Percentiles rank a stretch among this genome's conserved stretches.
Conservation (phyloP, 2,329 filamentous ascomycete species). For the Cadophora malorum region DNA sequence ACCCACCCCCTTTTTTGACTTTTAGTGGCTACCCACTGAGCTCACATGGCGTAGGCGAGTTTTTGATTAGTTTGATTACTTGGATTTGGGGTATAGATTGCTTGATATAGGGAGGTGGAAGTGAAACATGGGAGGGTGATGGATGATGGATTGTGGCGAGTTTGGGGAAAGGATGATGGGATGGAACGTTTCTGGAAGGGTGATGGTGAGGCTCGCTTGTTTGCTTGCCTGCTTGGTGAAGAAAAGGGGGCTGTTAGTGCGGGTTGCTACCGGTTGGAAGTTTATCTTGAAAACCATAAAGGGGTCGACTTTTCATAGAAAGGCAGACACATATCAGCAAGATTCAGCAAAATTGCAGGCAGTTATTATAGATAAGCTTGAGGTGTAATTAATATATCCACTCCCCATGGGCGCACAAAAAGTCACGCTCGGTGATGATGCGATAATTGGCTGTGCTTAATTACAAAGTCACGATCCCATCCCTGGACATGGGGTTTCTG, state of each 20-base stretch:
- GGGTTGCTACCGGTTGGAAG: neutral
- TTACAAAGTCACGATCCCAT: neutral
- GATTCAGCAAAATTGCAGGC: too few relatives aligned
- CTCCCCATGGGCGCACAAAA: conserved; percentile 4
- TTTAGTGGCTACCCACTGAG: conserved; percentile 7
- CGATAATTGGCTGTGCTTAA: conserved; percentile 14
- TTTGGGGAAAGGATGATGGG: neutral
- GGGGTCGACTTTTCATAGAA: neutral
- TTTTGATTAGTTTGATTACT: neutral
- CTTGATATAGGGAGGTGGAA: conserved; percentile 4
- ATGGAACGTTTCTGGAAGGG: conserved; percentile 12
- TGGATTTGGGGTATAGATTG: neutral
- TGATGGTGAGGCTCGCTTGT: neutral
- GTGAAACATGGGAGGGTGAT: conserved; percentile 13
- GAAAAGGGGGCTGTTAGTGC: neutral
- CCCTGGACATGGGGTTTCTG: conserved; percentile 17
- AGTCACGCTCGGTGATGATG: conserved; percentile 10
- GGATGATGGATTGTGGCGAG: neutral
- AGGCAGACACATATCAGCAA: neutral
- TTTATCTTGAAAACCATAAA: neutral
- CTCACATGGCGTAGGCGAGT: conserved; percentile 7
- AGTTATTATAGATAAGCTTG: neutral
- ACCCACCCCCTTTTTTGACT: neutral
- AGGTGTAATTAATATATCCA: neutral
- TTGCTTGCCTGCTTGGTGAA: neutral